phyloP scores from a whole-genome alignment of 108 stramenopile species.

The Cyclotella cryptica region DNA sequence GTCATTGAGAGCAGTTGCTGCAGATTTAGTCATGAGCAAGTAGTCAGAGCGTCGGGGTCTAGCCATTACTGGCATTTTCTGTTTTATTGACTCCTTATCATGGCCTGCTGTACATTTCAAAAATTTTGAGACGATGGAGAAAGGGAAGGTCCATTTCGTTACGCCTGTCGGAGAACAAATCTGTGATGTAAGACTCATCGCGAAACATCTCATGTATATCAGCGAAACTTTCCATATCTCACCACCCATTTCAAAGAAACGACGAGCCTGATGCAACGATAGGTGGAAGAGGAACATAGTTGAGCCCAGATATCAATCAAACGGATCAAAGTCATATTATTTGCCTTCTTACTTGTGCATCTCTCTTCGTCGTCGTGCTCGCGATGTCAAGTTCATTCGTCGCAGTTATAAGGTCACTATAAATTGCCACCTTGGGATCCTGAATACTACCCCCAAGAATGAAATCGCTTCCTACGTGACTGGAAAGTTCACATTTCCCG shows the following conservation, averaged over 20 bases:
- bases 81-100: constrained; percentile 30
- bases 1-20: constrained; percentile 14
- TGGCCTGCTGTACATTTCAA: constrained; percentile 25
- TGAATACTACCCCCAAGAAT: too few species aligned
- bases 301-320: constrained; percentile 28
- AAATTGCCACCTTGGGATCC: too few species aligned
- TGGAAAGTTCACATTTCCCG: too few species aligned
- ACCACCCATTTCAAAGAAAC: too few species aligned
- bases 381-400: too few species aligned
- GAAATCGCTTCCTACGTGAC: constrained; percentile 35
- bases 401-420: too few species aligned
- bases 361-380: too few species aligned
- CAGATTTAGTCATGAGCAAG: constrained; percentile 50
- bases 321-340: constrained; percentile 16
- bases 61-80: constrained; percentile 30
- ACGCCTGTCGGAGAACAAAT: constrained; percentile 46
- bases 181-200: not conserved
- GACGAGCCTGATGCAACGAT: too few species aligned
- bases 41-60: constrained; percentile 65
- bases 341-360: constrained; percentile 15
- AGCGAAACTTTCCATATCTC: too few species aligned
- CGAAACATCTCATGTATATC: not conserved
- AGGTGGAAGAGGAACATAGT: too few species aligned
- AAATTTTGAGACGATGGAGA: constrained; percentile 63
- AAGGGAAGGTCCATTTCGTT: constrained; percentile 83